Conservation (phyloP, 2,329 filamentous ascomycete genomes). For the Claviceps humidiphila region DNA sequence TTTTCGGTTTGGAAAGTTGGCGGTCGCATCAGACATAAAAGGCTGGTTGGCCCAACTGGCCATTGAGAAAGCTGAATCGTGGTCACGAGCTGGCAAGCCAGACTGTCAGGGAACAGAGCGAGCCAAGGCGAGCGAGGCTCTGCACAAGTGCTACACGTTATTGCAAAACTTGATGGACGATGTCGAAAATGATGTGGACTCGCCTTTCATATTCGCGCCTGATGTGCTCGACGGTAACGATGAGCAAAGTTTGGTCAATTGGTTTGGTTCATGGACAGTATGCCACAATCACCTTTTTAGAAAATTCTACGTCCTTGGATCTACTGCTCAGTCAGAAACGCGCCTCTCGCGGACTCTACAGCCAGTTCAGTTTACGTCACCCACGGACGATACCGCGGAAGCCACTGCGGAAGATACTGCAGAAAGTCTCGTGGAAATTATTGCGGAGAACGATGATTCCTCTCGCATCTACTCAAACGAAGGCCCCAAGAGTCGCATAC, state of each 20-base stretch:
- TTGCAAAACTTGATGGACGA: slow-evolving; percentile 10
- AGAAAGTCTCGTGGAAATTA: no score
- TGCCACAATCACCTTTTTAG: slow-evolving; percentile 35
- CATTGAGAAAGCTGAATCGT: slow-evolving; percentile 9
- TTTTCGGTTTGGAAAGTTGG: slow-evolving; percentile 13
- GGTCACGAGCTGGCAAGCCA: neutral
- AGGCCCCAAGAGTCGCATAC: neutral
- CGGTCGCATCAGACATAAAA: slow-evolving; percentile 16
- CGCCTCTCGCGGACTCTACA: slow-evolving; percentile 14
- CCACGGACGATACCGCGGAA: no score
- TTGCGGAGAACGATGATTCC: neutral
- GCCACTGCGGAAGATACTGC: no score
- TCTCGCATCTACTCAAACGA: neutral
- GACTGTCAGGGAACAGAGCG: neutral
- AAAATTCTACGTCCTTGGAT: slow-evolving; percentile 43
- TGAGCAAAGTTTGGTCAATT: slow-evolving; percentile 49
- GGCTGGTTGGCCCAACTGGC: slow-evolving; percentile 18
- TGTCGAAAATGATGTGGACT: slow-evolving; percentile 6
- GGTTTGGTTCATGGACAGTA: slow-evolving; percentile 47
- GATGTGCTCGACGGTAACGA: slow-evolving; percentile 40
- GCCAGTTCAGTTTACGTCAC: slow-evolving; percentile 1
- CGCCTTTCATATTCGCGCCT: slow-evolving; percentile 32
- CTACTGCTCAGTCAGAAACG: slow-evolving; percentile 13
- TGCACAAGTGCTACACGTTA: slow-evolving; percentile 12
- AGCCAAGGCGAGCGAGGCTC: slow-evolving; percentile 8